Evolutionary conservation across 768 basidiomycete genomes (phyloP).

Genomic region (Udeniomyces megalosporus): DNA sequence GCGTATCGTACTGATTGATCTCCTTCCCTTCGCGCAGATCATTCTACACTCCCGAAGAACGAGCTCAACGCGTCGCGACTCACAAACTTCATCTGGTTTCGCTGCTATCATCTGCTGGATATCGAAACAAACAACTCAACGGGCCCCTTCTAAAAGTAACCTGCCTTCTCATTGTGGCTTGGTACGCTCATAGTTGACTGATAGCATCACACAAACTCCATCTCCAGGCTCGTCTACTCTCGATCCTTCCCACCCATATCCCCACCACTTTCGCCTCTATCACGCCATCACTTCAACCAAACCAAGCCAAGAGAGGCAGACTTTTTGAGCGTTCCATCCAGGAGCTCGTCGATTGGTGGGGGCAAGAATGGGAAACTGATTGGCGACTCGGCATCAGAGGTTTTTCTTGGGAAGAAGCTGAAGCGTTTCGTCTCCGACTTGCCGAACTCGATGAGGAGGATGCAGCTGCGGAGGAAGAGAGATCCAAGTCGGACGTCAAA

Average conservation of each 20-base stretch:
- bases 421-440: neutral
- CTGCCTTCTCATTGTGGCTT: too few relatives aligned
- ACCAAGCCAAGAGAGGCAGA: conserved; percentile 61
- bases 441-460: neutral
- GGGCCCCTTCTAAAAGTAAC: conserved; percentile 63
- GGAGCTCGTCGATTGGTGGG: conserved; percentile 74
- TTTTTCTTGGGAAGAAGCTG: conserved; percentile 58
- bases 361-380: conserved; percentile 45
- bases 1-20: too few relatives aligned
- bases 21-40: too few relatives aligned
- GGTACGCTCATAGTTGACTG: too few relatives aligned
- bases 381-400: conserved; percentile 37
- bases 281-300: conserved; percentile 63
- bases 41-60: conserved; percentile 40
- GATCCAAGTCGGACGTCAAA: conserved; percentile 18
- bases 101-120: conserved; percentile 55
- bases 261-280: conserved; percentile 70
- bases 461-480: conserved; percentile 12
- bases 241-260: conserved; percentile 60
- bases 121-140: conserved; percentile 71
- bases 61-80: conserved; percentile 54
- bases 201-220: too few relatives aligned
- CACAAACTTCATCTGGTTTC: conserved; percentile 80
- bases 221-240: conserved; percentile 78
- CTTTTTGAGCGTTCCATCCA: conserved; percentile 70